phyloP scores from a whole-genome alignment of 176 grass and related monocot genomes.

The Oryza rufipogon region DNA sequence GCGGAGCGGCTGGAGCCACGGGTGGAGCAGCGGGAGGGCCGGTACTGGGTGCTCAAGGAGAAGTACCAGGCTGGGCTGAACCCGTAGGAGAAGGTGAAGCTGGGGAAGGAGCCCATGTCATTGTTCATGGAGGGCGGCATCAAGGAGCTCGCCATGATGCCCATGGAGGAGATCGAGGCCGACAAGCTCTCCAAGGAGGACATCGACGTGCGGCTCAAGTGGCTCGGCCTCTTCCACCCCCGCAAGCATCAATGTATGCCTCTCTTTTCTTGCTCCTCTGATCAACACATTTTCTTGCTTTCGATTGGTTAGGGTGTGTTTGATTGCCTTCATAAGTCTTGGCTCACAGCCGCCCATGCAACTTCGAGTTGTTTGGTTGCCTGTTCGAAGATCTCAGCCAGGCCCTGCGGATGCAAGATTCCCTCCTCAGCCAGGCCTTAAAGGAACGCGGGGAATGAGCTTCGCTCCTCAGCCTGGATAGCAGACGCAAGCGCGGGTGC shows the following conservation, averaged over 20 bases:
- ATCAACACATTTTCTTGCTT: background rate
- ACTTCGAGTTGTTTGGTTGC: too few relatives aligned
- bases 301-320: background rate
- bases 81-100: slow-evolving; percentile 94
- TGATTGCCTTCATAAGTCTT: too few relatives aligned
- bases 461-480: too few relatives aligned
- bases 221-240: slow-evolving; percentile 94
- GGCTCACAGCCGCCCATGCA: too few relatives aligned
- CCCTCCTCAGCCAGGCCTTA: too few relatives aligned
- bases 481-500: too few relatives aligned
- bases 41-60: slow-evolving; percentile 91
- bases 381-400: too few relatives aligned
- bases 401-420: too few relatives aligned
- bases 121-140: slow-evolving; percentile 80
- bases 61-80: slow-evolving; percentile 75
- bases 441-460: too few relatives aligned
- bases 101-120: slow-evolving; percentile 84
- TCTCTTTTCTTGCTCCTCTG: background rate
- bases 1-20: slow-evolving; percentile 63
- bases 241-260: slow-evolving; percentile 93
- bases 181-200: slow-evolving; percentile 79
- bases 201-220: slow-evolving; percentile 90
- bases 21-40: slow-evolving; percentile 60
- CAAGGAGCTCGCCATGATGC: slow-evolving; percentile 61
- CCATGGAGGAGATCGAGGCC: slow-evolving; percentile 76